Conservation (phyloP, 192 early-diverging fungal species). For the Rhizoclosmatium globosum region DNA sequence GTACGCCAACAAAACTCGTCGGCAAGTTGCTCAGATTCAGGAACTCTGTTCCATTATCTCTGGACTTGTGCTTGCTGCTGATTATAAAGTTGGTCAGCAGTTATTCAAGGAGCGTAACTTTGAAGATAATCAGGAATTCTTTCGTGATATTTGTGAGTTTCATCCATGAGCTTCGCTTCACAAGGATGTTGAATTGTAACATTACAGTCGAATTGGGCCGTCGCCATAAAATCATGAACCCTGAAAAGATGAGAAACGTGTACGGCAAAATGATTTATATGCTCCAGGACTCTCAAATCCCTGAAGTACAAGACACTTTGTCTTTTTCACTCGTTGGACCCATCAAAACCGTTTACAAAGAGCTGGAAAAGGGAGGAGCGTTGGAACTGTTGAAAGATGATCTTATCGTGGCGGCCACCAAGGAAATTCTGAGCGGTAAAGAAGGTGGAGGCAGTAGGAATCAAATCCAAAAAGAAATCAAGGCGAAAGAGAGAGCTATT, state of each 20-base stretch:
- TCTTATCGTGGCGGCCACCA: conserved; percentile 74
- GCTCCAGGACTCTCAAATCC: conserved; percentile 68
- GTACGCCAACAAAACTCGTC: conserved; percentile 81
- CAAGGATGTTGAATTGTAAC: too few relatives aligned
- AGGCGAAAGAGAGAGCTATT: conserved; percentile 90
- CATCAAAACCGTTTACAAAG: conserved; percentile 89
- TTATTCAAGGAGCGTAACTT: conserved; percentile 61
- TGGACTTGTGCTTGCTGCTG: conserved; percentile 81
- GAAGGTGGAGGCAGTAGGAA: conserved; percentile 41
- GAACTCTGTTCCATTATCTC: conserved; percentile 95
- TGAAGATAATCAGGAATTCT: conserved; percentile 58
- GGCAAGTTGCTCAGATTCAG: conserved; percentile 93
- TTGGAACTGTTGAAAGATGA: conserved; percentile 81
- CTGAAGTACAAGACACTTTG: conserved; percentile 74
- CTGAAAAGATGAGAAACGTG: conserved; percentile 94
- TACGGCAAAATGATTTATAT: conserved; percentile 98
- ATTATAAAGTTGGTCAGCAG: conserved; percentile 60
- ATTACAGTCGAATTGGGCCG: conserved; percentile 57
- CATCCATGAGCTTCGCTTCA: not conserved
- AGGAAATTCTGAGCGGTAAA: conserved; percentile 56
- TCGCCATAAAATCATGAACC: conserved; percentile 71
- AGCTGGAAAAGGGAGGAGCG: conserved; percentile 72
- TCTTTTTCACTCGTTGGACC: conserved; percentile 81
- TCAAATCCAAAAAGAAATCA: conserved; percentile 80
- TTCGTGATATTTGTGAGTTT: conserved; percentile 54